Percentiles rank a stretch among this genome's conserved stretches.
phyloP scores from a whole-genome alignment of 352 stramenopile genomes.

The Thraustochytrium sp. region DNA sequence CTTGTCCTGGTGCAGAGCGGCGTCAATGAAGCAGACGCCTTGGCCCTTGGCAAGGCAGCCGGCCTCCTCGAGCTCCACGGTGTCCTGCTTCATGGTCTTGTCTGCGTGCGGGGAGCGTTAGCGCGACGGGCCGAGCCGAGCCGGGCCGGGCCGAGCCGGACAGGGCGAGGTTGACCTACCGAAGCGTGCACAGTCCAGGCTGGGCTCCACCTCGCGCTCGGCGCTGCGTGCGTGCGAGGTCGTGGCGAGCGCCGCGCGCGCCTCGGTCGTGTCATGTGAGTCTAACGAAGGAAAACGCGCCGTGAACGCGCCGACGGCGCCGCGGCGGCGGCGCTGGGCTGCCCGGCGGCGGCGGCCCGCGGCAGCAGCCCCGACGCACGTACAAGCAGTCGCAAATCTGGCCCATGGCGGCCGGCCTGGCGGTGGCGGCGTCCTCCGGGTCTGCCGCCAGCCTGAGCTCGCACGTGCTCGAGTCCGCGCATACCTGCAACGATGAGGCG shows the following conservation, averaged over 20 bases:
- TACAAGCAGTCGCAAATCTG: conserved; percentile 37
- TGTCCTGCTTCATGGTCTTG: neutral
- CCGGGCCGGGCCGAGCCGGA: too few species aligned
- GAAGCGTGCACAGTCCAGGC: neutral
- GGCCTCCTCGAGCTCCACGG: neutral
- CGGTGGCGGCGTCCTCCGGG: too few species aligned
- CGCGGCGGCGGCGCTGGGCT: neutral
- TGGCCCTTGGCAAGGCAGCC: neutral
- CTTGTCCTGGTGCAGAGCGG: conserved; percentile 23
- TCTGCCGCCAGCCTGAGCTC: too few species aligned
- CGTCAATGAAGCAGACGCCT: neutral
- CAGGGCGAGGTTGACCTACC: too few species aligned
- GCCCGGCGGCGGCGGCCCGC: too few species aligned
- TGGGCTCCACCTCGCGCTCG: neutral
- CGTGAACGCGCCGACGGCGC: neutral
- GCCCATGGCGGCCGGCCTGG: conserved; percentile 12
- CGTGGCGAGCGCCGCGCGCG: too few species aligned
- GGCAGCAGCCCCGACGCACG: neutral
- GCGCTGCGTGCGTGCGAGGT: too few species aligned
- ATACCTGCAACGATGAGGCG: too few species aligned
- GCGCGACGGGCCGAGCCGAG: too few species aligned
- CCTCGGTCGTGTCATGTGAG: too few species aligned
- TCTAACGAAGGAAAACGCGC: too few species aligned
- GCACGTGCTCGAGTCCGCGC: too few species aligned
- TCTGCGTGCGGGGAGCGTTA: neutral